These are phyloP conservation scores for Hordeum vulgare DNA, from an alignment of 176 grass and related monocot species.

Conservation along the genomic window DNA sequence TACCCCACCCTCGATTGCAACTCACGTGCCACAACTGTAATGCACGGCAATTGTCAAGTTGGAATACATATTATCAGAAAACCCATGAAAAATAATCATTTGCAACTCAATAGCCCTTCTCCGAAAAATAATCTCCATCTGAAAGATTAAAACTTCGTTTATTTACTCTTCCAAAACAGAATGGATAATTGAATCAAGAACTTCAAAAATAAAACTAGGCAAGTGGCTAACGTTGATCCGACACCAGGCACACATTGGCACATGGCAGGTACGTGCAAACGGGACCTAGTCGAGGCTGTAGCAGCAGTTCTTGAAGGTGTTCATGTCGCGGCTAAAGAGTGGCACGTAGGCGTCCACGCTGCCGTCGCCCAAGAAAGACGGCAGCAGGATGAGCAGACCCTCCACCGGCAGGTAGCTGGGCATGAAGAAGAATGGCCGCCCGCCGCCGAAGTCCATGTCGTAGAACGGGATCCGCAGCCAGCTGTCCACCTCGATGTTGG, in stretches of 20 bases:
- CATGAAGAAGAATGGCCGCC: constrained; percentile 28
- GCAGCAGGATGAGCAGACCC: constrained; percentile 14
- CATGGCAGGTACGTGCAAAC: background rate
- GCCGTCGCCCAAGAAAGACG: constrained; percentile 3
- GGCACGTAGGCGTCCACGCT: constrained; percentile 23
- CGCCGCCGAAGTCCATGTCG: constrained; percentile 28
- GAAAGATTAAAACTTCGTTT: background rate
- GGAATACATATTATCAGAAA: too few relatives aligned
- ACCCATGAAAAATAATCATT: too few relatives aligned
- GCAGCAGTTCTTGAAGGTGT: constrained; percentile 26
- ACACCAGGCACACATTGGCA: background rate
- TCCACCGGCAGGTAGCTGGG: constrained; percentile 28
- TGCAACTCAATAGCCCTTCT: too few relatives aligned
- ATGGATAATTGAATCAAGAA: background rate
- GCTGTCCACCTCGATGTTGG: constrained; percentile 22
- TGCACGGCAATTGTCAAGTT: too few relatives aligned
- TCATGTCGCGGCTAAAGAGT: constrained; percentile 15
- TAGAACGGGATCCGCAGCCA: constrained; percentile 29
- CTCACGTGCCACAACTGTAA: too few relatives aligned
- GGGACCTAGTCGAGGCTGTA: background rate
- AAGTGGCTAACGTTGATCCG: background rate
- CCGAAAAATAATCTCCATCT: too few relatives aligned
- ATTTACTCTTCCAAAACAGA: background rate
- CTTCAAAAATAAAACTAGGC: background rate
- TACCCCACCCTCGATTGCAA: too few relatives aligned